Evolutionary conservation across 1,284 basidiomycete species (phyloP), one percentile per base, ranked within the genome.

Genomic region (Apiotrichum mycotoxinovorans): DNA sequence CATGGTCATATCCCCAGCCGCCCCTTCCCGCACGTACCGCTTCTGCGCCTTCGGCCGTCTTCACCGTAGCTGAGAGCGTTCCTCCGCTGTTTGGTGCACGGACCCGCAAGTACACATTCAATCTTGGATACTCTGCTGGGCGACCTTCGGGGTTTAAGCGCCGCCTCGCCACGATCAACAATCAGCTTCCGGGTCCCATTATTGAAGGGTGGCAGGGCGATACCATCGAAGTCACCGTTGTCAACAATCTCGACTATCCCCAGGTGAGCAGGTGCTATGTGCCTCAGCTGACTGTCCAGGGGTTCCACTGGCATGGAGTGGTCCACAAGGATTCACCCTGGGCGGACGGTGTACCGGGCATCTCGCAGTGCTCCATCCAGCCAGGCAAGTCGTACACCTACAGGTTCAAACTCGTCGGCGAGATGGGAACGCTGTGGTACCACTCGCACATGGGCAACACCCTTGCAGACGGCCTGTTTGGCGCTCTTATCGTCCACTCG

Each of bases 371-470:
- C 61, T 82, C 83, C 1, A 83, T 85, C 57, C 75, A 78, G 3
- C 69, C 80, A 0, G 75, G 76, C 0, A 63, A 74, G 22, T 76
- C 74, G 7, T 84, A 83, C 74, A 73, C 79, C n/a, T 84, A 84
- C 75, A 35, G 60, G 3, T 70, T 68, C 59, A 64, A 56, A 5
- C 48, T 68, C 22, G 40, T 52, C 2, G 23, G 57, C 5, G 69
- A 72, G 56, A 65, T 61, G 26, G 70, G 70, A 8, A 65, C 68
- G 1, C 70, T 66, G 51, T 72, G 68, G 68, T 70, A 12, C 7
- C 30, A 30, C 12, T 5, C 30, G 7, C 30, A 30, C 30, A 7
- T 7, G 5, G 30, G 30, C 5, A 30, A 30, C 30, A 7, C 30
- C 12, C 5, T 70, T 33, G 68, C 65, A 7, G 70, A 72, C 46